These are phyloP conservation scores for Passiflora organensis DNA, from an alignment of 345 rosid species.

Conservation along the genomic window DNA sequence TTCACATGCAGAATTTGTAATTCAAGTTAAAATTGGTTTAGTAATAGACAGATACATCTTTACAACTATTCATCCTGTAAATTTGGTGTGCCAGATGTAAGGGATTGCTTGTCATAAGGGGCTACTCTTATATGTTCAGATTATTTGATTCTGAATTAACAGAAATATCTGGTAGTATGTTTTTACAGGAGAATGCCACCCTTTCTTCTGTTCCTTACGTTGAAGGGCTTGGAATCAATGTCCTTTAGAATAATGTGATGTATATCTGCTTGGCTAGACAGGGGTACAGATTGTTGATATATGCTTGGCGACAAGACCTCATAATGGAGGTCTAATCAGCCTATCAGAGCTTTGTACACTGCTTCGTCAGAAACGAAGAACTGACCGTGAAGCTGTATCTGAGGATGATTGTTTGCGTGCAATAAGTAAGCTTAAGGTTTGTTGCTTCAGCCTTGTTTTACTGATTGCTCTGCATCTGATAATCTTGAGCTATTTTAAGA, in stretches of 20 bases:
- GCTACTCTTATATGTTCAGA: too few species aligned
- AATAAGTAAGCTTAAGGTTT: conserved; percentile 86
- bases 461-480: neutral
- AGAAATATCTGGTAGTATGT: too few species aligned
- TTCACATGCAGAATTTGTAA: neutral
- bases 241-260: conserved; percentile 8
- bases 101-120: too few species aligned
- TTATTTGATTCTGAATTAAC: too few species aligned
- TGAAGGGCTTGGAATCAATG: neutral
- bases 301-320: conserved; percentile 84
- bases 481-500: too few species aligned
- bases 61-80: too few species aligned
- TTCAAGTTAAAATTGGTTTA: too few species aligned
- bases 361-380: conserved; percentile 63
- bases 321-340: conserved; percentile 84
- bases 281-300: conserved; percentile 93
- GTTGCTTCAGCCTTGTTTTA: neutral
- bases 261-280: conserved; percentile 39
- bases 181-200: too few species aligned
- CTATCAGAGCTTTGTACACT: conserved; percentile 72
- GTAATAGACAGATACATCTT: too few species aligned
- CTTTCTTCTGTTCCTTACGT: too few species aligned
- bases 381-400: conserved; percentile 71
- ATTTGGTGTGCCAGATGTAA: too few species aligned
- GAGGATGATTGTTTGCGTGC: conserved; percentile 97